These are phyloP conservation scores for Xylariaceae sp. DNA, from an alignment of 2,329 filamentous ascomycete genomes.

Conservation along the genomic window DNA sequence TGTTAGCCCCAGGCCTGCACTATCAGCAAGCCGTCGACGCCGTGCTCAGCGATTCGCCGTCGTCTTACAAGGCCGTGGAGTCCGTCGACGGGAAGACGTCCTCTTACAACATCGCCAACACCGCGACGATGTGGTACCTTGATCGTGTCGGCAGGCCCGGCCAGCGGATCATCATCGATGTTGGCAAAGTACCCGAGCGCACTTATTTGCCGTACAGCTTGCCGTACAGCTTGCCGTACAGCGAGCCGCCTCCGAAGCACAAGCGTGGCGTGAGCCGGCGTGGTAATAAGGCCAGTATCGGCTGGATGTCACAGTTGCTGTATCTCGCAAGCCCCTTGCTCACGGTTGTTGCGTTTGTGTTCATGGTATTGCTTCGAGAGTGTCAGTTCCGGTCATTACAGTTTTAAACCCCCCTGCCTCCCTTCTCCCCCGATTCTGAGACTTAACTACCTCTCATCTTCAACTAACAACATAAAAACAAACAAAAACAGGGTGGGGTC, in stretches of 20 bases:
- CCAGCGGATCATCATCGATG: constrained; percentile 50
- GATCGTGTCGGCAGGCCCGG: constrained; percentile 52
- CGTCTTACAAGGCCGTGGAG: constrained; percentile 37
- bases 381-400: constrained; percentile 29
- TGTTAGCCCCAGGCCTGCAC: constrained; percentile 56
- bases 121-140: constrained; percentile 49
- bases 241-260: constrained; percentile 24
- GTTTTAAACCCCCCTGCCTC: no score
- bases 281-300: constrained; percentile 34
- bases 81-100: constrained; percentile 28
- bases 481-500: constrained; percentile 40
- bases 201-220: constrained; percentile 23
- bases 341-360: constrained; percentile 38
- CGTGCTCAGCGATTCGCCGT: constrained; percentile 37
- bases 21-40: constrained; percentile 53
- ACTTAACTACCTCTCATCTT: background rate
- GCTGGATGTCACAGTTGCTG: constrained; percentile 44
- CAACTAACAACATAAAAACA: constrained; percentile 5
- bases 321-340: constrained; percentile 45
- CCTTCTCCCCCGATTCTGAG: no score
- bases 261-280: constrained; percentile 29
- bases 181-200: constrained; percentile 48
- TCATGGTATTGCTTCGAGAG: constrained; percentile 44
- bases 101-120: constrained; percentile 40
- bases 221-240: constrained; percentile 21